Base-by-base conservation (phyloP, 2,329 filamentous ascomycete species). In the Dactylellina haptotyla region DNA sequence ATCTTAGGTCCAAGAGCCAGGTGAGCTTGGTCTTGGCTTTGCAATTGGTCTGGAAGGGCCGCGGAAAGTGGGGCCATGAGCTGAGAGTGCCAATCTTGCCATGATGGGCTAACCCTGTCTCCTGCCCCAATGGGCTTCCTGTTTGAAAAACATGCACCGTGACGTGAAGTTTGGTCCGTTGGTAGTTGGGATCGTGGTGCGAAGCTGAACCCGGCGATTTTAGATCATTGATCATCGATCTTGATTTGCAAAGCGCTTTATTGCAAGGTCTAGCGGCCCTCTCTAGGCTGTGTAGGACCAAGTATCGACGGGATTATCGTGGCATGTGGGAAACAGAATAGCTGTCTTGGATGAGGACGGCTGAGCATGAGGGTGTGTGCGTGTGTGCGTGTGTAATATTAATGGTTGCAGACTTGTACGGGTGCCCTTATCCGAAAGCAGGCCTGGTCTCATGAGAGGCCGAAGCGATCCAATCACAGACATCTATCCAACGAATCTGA, bases 61-160 rank as follows among this genome's bases (percentile, higher is more conserved):
- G 43, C 69, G 69, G 69, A 73, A 73, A 66, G 69, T 73, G 69
- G 69, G 69, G 53, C 69, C 69, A 65, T 18, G 9, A 32, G 48
- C 26, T n/a, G 5, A 20, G 23, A 32, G 26, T 26, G 26, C 48
- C 25, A 45, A 18, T 57, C 43, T 26, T 32, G 26, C 39, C 39
- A 43, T 1, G 30, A 67, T 20, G 54, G 46, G 54, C 63, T 51
- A 65, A 43, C 59, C 46, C 53, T 65, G 41, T 37, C 39, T 72
- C 59, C 54, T 56, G 61, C 56, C 61, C 30, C n/a, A 66, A 57
- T 20, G 12, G 30, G 41, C 45, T 28, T 5, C n/a, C n/a, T 25
- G 10, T 23, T 20, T 26, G 32, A 28, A 25, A 9, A 28, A 39
- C 43, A 62, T 73, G 69, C 69, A 62, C 23, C 56, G 61, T 73